Percentiles rank a stretch among this genome's conserved stretches.
These are phyloP conservation scores for Aphanocladium album DNA, from an alignment of 2,329 filamentous ascomycete species.

Conservation along the genomic window DNA sequence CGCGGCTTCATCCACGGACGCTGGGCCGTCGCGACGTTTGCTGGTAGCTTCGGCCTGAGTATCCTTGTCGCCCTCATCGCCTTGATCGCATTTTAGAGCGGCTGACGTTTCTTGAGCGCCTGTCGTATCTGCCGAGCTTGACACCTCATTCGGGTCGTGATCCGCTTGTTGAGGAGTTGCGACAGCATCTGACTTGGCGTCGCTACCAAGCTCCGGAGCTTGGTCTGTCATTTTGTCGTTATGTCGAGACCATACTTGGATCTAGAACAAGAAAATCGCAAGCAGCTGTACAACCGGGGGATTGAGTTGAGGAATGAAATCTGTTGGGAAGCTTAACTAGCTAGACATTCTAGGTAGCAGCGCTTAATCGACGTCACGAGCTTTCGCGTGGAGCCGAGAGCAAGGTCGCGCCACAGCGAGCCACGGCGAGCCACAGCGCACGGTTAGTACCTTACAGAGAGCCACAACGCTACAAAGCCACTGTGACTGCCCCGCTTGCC, in stretches of 20 bases:
- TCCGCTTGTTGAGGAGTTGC: not conserved
- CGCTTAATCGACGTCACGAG: conserved; percentile 22
- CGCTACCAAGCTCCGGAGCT: conserved; percentile 12
- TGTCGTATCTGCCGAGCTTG: not conserved
- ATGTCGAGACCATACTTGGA: conserved; percentile 1
- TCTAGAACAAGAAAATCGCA: not conserved
- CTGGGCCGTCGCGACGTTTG: not conserved
- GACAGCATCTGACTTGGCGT: not conserved
- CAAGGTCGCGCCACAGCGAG: conserved; percentile 4
- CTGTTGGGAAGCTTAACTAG: conserved; percentile 1
- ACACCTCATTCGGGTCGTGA: not conserved
- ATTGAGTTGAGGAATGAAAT: not conserved
- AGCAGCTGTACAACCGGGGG: not conserved
- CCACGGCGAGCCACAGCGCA: not conserved
- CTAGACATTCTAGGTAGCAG: not conserved
- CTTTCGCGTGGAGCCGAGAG: conserved; percentile 10
- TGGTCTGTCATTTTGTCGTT: conserved; percentile 15
- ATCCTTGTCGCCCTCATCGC: not conserved
- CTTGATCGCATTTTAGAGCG: not conserved
- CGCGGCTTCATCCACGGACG: not conserved
- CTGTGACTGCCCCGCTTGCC: not conserved
- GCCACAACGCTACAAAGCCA: not conserved
- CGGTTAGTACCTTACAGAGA: not conserved
- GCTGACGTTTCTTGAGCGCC: not conserved
- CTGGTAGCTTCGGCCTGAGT: not conserved